Evolutionary conservation across 2,329 filamentous ascomycete genomes (phyloP), one percentile per base, ranked within the genome.

Genomic region (Coniochaeta ligniaria): DNA sequence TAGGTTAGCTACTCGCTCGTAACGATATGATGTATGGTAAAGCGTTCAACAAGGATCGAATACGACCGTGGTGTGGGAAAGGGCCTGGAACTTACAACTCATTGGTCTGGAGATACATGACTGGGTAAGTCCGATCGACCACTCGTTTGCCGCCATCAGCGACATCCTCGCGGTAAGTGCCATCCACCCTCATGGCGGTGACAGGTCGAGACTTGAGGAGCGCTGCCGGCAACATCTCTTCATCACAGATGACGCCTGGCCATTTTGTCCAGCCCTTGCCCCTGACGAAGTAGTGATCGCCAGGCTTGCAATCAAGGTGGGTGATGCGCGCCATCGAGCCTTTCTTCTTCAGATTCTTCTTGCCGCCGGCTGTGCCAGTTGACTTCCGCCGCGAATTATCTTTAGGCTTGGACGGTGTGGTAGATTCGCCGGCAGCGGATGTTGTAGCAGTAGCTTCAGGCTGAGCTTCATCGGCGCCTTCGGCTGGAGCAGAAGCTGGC

Each of bases 101-200:
- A 70, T 98, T 97, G 41, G 93, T 96, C 65, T 86, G 82, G 58
- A 98, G 79, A 73, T 96, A 98, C 94, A 98, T 97, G 70, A 98
- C 87, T 6, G 94, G 91, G 72, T 92, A 98, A 33, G 90, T 92
- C 64, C 94, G 85, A 74, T 97, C 92, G 63, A 88, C 85, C 47
- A 84, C 87, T 66, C 92, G 90, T 79, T 95, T 95, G 68, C 91
- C 94, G 63, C 90, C 93, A 68, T 96, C 92, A 45, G 87, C 85
- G 71, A 91, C 97, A 65, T 94, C 90, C 62, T 92, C 91, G 59
- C 91, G 87, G 73, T 95, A 96, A 45, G 89, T 90, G 61, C 94
- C 94, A 74, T 98, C 94, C 24, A 84, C 78, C 61, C 90, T 86
- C 67, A 85, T 87, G 24, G 94, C 92, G 52, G 91, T 92, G 59